A percentile compares a stretch with the other conserved stretches of the same genome.
Conservation (phyloP, 1,139 yeast species). For the Sugiyamaella japonica region DNA sequence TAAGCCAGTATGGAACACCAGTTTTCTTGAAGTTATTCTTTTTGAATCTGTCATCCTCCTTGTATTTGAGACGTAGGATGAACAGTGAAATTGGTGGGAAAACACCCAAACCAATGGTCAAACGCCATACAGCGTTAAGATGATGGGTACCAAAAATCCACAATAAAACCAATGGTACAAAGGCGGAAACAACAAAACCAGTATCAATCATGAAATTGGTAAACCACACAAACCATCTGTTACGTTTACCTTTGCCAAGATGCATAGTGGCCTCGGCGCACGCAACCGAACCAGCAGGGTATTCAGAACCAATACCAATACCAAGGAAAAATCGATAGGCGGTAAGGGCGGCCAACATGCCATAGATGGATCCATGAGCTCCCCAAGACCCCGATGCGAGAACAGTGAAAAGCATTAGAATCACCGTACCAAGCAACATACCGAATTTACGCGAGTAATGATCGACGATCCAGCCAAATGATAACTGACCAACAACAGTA, state of each 20-base stretch:
- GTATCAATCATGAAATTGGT: conserved; percentile 85
- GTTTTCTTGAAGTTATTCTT: conserved; percentile 68
- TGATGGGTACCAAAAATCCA: conserved; percentile 77
- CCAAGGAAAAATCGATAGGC: conserved; percentile 86
- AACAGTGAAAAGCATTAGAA: conserved; percentile 73
- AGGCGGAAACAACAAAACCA: conserved; percentile 82
- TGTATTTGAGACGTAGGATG: conserved; percentile 70
- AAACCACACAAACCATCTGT: conserved; percentile 85
- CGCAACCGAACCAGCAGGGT: conserved; percentile 91
- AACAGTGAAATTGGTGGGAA: conserved; percentile 80
- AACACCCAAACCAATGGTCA: conserved; percentile 91
- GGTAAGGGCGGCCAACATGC: conserved; percentile 79
- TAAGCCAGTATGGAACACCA: conserved; percentile 64
- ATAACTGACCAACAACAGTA: conserved; percentile 81
- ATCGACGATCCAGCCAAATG: conserved; percentile 79
- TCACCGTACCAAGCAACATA: conserved; percentile 71
- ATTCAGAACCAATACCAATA: conserved; percentile 76
- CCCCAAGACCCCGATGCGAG: conserved; percentile 91
- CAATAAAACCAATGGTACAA: conserved; percentile 80
- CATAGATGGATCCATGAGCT: conserved; percentile 54
- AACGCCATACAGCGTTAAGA: conserved; percentile 84
- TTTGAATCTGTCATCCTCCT: conserved; percentile 68
- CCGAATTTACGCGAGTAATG: conserved; percentile 75
- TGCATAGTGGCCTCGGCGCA: conserved; percentile 88
- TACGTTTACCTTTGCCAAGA: conserved; percentile 78